Base-by-base conservation (phyloP, 768 basidiomycete species). In the Kwoniella heveanensis region DNA sequence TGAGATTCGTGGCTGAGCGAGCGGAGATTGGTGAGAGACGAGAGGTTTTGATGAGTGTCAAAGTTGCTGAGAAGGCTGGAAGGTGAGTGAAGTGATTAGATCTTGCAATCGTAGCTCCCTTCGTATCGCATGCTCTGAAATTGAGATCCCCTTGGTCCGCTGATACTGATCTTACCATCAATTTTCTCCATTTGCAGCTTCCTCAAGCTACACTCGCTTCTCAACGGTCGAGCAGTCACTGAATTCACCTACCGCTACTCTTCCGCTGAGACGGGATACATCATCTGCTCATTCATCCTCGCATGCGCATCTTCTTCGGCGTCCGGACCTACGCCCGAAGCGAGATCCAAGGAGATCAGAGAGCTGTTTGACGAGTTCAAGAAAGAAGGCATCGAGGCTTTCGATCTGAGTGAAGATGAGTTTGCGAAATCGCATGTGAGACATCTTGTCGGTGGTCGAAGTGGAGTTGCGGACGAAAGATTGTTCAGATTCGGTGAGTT, bases 1-100 rank as follows among this genome's bases (percentile, higher is more conserved):
- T 99, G 50, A 87, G 96, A 10, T 99, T 98, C 77, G 94, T 99
- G n/a, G 90, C 96, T 21, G 96, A 99, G 79, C 92, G 96, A 60
- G 96, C 96, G 2, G 93, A 97, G 79, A 84, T 98, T 21, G 96
- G 96, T 66, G 96, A 99, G 80, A 89, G 95, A 12, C 85, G 90
- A 56, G 96, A 99, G 81, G 96, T 90, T 0, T 84, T 98, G 50
- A 84, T 98, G 69, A 90, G 90, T 72, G 90, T 97, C n/a, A 89
- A 91, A 72, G 89, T 98, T 57, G 93, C 96, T 24, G 96, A 99
- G 79, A 83, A 81, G 62, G 90, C 92, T 4, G 96, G 96, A 82
- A 91, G 89, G 94, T 88, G 77, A 69, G 85, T 80, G 30, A 15
- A 59, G 26, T 4, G 57, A 32, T 32, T 3, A n/a, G n/a, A n/a